Evolutionary conservation across 2,329 filamentous ascomycete genomes (phyloP), one percentile per base, ranked within the genome.

Genomic region (Orbilia quercus): DNA sequence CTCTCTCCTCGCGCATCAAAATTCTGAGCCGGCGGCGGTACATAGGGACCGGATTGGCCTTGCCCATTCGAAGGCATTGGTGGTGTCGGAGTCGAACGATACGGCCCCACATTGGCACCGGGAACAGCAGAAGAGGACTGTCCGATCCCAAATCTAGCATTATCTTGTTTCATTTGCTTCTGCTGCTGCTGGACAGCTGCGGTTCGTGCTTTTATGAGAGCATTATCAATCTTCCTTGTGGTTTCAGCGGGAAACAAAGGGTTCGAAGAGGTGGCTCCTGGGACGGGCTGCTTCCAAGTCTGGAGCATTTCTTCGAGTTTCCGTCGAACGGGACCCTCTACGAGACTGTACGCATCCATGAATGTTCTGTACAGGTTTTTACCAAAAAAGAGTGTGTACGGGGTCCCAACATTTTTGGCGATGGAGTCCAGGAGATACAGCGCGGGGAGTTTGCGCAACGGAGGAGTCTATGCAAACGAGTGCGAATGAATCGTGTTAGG

Each of bases 401-500:
- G 95, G 0, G 94, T 97, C 74, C 95, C 95, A 75, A 99, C 92
- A 83, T 99, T 98, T 82, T 99, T 99, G 80, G 96, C 93, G 74
- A 99, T 94, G 14, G 94, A 98, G 82, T 99, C 95, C 79, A 99
- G 89, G 76, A 99, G 91, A 82, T 98, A 99, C 25, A 99, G 85
- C n/a, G 95, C 92, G 16, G 95, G 93, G 1, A 99, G 84, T 80
- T 98, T 99, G 81, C 92, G 93, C 74, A 88, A 86, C 40, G 95
- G 92, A 48, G 92, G 87, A 62, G 90, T 91, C 95, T 99, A 82
- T 76, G 44, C 54, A 57, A 47, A 67, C 48, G 28, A 31, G n/a
- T 28, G n/a, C 22, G 45, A 14, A 69, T 54, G n/a, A n/a, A n/a
- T n/a, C n/a, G 58, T 74, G 79, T 86, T 78, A 86, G 84, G 78